phyloP scores from a whole-genome alignment of 164 flowering plant species.

The Magnolia sinica region DNA sequence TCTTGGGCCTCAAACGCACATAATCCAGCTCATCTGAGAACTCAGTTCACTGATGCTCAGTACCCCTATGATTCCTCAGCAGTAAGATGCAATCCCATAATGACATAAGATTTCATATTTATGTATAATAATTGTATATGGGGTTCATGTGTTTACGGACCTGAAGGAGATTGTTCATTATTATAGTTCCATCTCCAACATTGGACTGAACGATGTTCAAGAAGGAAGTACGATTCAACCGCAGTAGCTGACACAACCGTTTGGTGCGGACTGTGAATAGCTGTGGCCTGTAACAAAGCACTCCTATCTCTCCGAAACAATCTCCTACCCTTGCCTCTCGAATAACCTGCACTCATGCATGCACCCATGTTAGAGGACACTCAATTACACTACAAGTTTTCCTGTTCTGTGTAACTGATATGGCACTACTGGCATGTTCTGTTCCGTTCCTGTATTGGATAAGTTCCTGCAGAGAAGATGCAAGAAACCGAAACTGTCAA shows the following conservation, averaged over 20 bases:
- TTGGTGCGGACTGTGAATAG: slow-evolving; percentile 85
- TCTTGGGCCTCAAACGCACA: too few species aligned
- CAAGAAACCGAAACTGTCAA: background rate
- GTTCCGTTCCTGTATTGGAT: slow-evolving; percentile 53
- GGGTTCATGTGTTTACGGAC: slow-evolving; percentile 24
- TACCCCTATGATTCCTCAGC: background rate
- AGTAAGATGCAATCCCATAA: background rate
- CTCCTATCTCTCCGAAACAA: slow-evolving; percentile 90
- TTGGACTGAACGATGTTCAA: slow-evolving; percentile 83
- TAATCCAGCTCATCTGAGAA: background rate
- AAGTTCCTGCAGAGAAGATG: slow-evolving; percentile 59
- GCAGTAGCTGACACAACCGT: slow-evolving; percentile 71
- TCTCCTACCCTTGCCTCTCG: slow-evolving; percentile 73
- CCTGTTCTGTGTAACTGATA: background rate
- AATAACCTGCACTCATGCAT: slow-evolving; percentile 44
- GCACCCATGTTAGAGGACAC: background rate
- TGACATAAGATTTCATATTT: background rate
- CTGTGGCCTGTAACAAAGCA: slow-evolving; percentile 92
- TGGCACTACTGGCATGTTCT: slow-evolving; percentile 50
- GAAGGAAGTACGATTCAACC: slow-evolving; percentile 79
- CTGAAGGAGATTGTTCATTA: slow-evolving; percentile 95
- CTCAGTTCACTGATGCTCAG: background rate
- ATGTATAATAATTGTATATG: background rate
- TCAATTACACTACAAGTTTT: background rate
- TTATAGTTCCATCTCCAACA: slow-evolving; percentile 91